Conservation (phyloP, 208 protist species). For the Trypanosoma conorhini region DNA sequence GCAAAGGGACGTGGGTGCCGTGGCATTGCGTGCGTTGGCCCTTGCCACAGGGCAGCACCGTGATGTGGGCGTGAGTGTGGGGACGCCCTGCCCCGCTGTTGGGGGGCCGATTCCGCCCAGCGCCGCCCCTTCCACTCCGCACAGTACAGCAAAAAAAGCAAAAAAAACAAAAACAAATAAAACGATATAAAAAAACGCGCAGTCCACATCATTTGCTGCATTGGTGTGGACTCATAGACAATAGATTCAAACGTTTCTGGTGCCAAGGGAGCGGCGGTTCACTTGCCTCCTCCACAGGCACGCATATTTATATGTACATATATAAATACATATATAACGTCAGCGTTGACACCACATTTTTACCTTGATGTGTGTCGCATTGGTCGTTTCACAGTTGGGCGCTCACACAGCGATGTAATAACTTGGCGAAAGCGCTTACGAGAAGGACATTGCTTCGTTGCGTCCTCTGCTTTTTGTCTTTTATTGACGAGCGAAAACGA, state of each 20-base stretch:
- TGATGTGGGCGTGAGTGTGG: too few species aligned
- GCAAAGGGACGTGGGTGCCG: background rate
- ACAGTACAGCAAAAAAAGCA: too few species aligned
- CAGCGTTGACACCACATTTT: background rate
- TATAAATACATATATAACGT: slow-evolving; percentile 10
- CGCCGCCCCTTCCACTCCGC: too few species aligned
- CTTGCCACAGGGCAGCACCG: background rate
- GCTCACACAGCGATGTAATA: background rate
- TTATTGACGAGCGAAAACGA: background rate
- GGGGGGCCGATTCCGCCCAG: too few species aligned
- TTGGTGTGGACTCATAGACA: background rate
- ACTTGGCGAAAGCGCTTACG: background rate
- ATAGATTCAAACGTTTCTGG: background rate
- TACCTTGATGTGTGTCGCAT: background rate
- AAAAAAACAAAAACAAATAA: background rate
- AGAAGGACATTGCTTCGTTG: background rate
- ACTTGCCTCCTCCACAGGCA: background rate
- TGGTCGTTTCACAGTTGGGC: background rate
- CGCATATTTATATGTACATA: background rate
- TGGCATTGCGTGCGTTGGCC: background rate
- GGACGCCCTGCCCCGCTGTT: too few species aligned
- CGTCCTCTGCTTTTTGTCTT: background rate
- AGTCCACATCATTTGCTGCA: background rate
- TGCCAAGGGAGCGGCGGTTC: background rate
- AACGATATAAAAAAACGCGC: background rate